phyloP scores from a whole-genome alignment of 495 filamentous ascomycete species.

The Neurospora intermedia region DNA sequence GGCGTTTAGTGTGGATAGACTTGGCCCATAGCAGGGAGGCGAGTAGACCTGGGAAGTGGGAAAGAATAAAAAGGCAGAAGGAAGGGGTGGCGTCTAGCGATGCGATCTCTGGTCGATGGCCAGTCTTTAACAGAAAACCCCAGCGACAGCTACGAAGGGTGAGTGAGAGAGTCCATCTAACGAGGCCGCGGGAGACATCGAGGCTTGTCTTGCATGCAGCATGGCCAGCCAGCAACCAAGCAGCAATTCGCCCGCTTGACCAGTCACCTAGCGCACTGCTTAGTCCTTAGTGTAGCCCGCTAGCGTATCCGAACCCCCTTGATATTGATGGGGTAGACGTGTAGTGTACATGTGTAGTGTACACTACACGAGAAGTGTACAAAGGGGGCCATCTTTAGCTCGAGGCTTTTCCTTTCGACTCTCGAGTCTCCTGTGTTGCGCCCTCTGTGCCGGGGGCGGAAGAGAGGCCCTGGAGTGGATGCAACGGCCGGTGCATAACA shows the following conservation, averaged over 20 bases:
- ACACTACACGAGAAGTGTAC: conserved; percentile 20
- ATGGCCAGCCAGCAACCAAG: background rate
- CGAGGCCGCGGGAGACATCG: background rate
- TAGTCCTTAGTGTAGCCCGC: conserved; percentile 8
- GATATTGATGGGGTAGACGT: background rate
- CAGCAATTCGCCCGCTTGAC: background rate
- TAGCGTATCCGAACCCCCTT: conserved; percentile 1
- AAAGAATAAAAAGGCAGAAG: conserved; percentile 2
- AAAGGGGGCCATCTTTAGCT: background rate
- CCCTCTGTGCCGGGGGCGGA: conserved; percentile 13
- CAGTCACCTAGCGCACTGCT: conserved; percentile 3
- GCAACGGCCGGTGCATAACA: conserved; percentile 11
- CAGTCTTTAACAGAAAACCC: conserved; percentile 8
- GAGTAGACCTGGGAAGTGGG: conserved; percentile 8
- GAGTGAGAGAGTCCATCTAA: background rate
- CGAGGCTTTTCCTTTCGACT: background rate
- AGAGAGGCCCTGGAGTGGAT: conserved; percentile 14
- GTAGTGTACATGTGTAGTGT: conserved; percentile 7
- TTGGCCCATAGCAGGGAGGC: conserved; percentile 20
- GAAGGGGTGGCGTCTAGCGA: conserved; percentile 4
- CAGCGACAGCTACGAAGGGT: background rate
- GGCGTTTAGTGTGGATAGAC: conserved; percentile 34
- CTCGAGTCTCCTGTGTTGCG: conserved; percentile 2
- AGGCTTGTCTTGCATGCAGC: background rate
- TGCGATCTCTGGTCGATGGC: background rate